Evolutionary conservation across 2,329 filamentous ascomycete species (phyloP), one percentile per base, ranked within the genome.

Genomic region (Fusarium sp.): DNA sequence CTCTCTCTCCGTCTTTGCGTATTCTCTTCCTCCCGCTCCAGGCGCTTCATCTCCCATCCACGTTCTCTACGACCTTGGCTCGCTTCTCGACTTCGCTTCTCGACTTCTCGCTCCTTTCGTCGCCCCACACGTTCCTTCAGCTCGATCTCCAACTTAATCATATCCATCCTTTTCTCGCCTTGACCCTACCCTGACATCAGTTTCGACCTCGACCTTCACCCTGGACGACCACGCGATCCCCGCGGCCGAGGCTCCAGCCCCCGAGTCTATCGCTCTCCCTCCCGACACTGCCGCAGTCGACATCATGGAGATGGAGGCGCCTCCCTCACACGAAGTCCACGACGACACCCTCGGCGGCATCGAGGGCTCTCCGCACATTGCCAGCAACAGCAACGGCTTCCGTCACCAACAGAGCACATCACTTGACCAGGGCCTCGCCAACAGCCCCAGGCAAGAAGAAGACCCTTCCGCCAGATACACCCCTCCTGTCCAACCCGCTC

Each of bases 341-440:
- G 86, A 89, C 69, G 87, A 88, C 64, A 83, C 83, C 40, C 77
- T 88, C 47, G 83, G 81, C 63, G 84, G 83, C 60, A 79, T 88
- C 63, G 86, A 89, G 27, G 83, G 80, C 64, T 82, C 84, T 40
- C 82, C 83, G 39, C 80, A 84, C n/a, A 71, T 83, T 36, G 72
- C 74, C 15, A 68, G 75, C 75, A 81, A 78, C 30, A 44, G 40
- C 39, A 52, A 60, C 61, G 80, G 79, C 68, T 77, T 78, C 64
- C 81, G 79, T 53, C 83, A 86, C 65, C 78, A 80, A 37, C 83
- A 86, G 70, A 84, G 82, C 70, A 84, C 84, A 66, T 85, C 86
- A 7, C 76, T 87, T 69, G 87, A 89, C 71, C 83, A 87, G 61
- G 82, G 80, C 44, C 76, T 86, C 48, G 71, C 81, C 71, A 76